phyloP scores from a whole-genome alignment of 1,284 basidiomycete genomes.

The Hemileccinum hortonii region DNA sequence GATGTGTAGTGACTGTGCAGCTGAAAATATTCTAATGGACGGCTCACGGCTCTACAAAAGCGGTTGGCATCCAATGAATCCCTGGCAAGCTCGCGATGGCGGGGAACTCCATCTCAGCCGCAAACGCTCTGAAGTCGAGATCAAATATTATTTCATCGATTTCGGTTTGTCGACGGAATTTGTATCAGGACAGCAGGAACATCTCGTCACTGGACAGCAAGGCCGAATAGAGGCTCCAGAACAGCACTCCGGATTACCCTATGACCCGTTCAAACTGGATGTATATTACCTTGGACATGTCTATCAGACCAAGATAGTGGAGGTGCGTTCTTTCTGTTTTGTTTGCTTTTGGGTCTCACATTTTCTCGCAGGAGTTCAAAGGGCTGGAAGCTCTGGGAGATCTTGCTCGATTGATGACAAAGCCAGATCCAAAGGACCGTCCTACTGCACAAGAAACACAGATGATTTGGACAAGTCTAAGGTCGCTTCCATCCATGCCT shows the following conservation, averaged over 20 bases:
- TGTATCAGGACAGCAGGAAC: neutral
- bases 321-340: conserved; percentile 3
- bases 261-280: conserved; percentile 23
- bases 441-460: conserved; percentile 1
- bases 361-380: conserved; percentile 10
- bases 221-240: conserved; percentile 16
- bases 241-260: conserved; percentile 8
- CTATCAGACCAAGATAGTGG: conserved; percentile 14
- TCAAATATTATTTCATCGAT: conserved; percentile 30
- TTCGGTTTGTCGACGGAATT: conserved; percentile 21
- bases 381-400: conserved; percentile 2
- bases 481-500: neutral
- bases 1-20: conserved; percentile 22
- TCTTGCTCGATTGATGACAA: conserved; percentile 14
- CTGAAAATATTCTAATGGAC: conserved; percentile 34
- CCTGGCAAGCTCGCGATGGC: conserved; percentile 8
- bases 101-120: neutral
- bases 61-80: conserved; percentile 27
- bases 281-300: conserved; percentile 19
- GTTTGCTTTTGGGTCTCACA: neutral
- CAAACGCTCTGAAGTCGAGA: conserved; percentile 16
- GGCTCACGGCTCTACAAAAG: conserved; percentile 19
- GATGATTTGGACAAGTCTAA: conserved; percentile 12
- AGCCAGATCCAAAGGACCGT: conserved; percentile 12
- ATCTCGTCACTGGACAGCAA: neutral